Base-by-base conservation (phyloP, 2,329 filamentous ascomycete species). In the Ophiostoma australiae region DNA sequence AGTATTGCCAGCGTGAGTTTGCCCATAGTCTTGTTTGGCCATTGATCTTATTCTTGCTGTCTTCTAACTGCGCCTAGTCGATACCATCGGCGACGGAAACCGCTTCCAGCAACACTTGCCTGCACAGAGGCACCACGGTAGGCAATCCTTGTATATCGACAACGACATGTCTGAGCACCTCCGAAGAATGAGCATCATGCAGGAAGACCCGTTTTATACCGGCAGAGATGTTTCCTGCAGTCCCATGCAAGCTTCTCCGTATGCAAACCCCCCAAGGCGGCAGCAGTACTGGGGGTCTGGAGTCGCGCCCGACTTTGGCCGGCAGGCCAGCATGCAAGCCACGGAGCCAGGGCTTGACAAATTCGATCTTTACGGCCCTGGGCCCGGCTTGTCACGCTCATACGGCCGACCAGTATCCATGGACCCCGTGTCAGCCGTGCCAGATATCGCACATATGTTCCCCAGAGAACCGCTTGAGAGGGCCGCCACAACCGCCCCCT, bases 401-500 rank as follows among this genome's bases (percentile, higher is more conserved):
- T 39, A 48, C 44, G 68, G 55, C 31, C 69, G 71, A 17, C 66
- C 71, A 4, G 17, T 48, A 23, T 70, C 69, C 20, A 67, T 61
- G 41, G 58, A 48, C 20, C 44, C 61, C 11, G 17, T 61, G 1
- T 3, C 48, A 23, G 52, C 35, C 3, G 27, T 23, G 5, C 58
- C 67, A 15, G 37, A 44, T 7, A 13, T 68, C n/a, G 41, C 63
- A n/a, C 35, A 44, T 11, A 5, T 69, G 35, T 55, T 68, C 15
- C 23, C 72, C 1, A 66, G 8, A 1, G 68, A 66, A 27, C 70
- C 70, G 13, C 37, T 67, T 27, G 48, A 69, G 17, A 67, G 72
- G 6, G 52, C 73, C 1, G 68, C 68, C 7, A 72, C 71, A 1
- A 63, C 71, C 3, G 48, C 69, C 8, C 73, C 72, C 0, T 73